A percentile compares a stretch with the other conserved stretches of the same genome.
phyloP scores from a whole-genome alignment of 2,329 filamentous ascomycete species.

The Aspergillus jensenii region DNA sequence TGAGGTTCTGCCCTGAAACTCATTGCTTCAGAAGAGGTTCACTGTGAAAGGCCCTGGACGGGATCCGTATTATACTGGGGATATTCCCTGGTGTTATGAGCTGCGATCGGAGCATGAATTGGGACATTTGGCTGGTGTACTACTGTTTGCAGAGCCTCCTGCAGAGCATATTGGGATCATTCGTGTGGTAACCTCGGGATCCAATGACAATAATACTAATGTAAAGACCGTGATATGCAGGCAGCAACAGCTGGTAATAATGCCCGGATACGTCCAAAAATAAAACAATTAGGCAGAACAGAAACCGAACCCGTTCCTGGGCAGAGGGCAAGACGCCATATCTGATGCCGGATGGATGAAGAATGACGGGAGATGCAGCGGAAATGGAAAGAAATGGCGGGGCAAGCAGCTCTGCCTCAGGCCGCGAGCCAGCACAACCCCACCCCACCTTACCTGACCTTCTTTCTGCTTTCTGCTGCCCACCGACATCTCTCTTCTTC shows the following conservation, averaged over 20 bases:
- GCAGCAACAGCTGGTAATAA: background rate
- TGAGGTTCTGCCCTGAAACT: background rate
- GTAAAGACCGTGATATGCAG: background rate
- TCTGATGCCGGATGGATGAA: background rate
- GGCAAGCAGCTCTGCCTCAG: conserved; percentile 5
- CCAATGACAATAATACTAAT: background rate
- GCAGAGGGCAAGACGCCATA: background rate
- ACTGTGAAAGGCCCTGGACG: background rate
- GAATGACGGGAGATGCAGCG: background rate
- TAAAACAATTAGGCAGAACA: background rate
- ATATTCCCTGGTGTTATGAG: background rate
- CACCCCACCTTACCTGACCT: conserved; percentile 22
- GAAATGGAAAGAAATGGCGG: conserved; percentile 5
- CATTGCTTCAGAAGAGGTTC: background rate
- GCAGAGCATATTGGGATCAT: background rate
- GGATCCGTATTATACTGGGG: background rate
- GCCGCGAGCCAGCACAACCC: conserved; percentile 19
- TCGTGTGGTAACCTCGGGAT: background rate
- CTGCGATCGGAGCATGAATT: background rate
- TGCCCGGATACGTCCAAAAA: background rate
- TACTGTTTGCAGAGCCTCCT: background rate
- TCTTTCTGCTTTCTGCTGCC: conserved; percentile 12
- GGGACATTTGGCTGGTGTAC: background rate
- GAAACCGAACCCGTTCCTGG: background rate
- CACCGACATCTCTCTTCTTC: conserved; percentile 9